A percentile compares a stretch with the other conserved stretches of the same genome.
Conservation (phyloP, 2,329 filamentous ascomycete genomes). For the Calonectria multiphialidica region DNA sequence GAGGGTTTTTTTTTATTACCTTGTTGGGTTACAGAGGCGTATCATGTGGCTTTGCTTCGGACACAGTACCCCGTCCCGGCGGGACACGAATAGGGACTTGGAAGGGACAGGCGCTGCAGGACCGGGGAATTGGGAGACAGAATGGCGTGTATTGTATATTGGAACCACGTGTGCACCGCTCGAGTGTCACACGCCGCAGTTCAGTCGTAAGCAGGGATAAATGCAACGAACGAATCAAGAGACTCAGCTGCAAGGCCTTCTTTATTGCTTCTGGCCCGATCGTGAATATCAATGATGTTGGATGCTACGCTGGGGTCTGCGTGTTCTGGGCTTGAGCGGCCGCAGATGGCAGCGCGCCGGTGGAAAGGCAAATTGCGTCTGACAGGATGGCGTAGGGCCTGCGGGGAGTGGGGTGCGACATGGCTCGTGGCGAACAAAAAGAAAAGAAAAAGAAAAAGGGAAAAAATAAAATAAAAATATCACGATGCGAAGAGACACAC, state of each 20-base stretch:
- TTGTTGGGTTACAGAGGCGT: not conserved
- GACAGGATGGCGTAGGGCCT: not conserved
- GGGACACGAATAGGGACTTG: not conserved
- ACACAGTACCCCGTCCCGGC: not conserved
- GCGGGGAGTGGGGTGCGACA: not conserved
- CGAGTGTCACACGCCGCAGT: not conserved
- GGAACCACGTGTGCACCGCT: conserved; percentile 2
- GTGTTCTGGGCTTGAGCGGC: not conserved
- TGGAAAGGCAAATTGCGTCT: not conserved
- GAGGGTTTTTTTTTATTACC: not conserved
- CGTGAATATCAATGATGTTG: not conserved
- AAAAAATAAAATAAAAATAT: not conserved
- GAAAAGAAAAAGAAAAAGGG: not conserved
- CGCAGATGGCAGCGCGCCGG: not conserved
- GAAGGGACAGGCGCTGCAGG: not conserved
- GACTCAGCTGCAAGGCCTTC: not conserved
- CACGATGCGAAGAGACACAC: too few relatives aligned
- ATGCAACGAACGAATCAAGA: conserved; percentile 7
- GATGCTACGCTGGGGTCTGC: not conserved
- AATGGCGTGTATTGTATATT: conserved; percentile 23
- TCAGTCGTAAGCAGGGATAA: conserved; percentile 13
- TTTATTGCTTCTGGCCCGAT: not conserved
- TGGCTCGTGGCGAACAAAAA: not conserved
- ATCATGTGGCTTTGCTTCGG: not conserved
- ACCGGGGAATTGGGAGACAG: conserved; percentile 15